Evolutionary conservation across 2,329 filamentous ascomycete species (phyloP).

Genomic region (Colletotrichum filicis): DNA sequence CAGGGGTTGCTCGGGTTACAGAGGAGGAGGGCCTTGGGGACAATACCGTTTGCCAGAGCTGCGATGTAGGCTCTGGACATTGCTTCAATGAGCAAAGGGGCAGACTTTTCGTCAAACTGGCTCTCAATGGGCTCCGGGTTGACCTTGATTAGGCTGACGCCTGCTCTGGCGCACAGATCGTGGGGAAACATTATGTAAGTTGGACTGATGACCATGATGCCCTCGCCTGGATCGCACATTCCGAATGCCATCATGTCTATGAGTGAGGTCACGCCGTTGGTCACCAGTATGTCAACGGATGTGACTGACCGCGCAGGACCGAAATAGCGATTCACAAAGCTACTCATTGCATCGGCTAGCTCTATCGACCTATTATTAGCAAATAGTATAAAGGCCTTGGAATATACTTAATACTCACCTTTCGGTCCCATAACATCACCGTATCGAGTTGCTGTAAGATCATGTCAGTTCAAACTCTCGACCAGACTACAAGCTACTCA

Average conservation of each 20-base stretch:
- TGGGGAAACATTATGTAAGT: slow-evolving; percentile 17
- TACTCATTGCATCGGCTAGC: not conserved
- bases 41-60: not conserved
- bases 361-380: not conserved
- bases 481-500: not conserved
- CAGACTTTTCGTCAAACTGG: not conserved
- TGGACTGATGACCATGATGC: slow-evolving; percentile 6
- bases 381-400: not conserved
- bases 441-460: not conserved
- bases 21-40: slow-evolving; percentile 5
- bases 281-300: not conserved
- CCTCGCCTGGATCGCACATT: slow-evolving; percentile 19
- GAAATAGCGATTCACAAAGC: slow-evolving; percentile 10
- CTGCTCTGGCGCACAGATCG: slow-evolving; percentile 4
- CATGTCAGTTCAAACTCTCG: not conserved
- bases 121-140: not conserved
- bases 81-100: not conserved
- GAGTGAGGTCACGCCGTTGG: slow-evolving; percentile 13
- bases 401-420: not conserved
- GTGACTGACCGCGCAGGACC: not conserved
- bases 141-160: not conserved
- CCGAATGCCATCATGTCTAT: slow-evolving; percentile 15
- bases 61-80: not conserved
- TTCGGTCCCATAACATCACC: slow-evolving; percentile 7
- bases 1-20: slow-evolving; percentile 22